A percentile compares a stretch with the other conserved stretches of the same genome.
Evolutionary conservation across 495 filamentous ascomycete species (phyloP).

Genomic region (Penicillium goetzii): DNA sequence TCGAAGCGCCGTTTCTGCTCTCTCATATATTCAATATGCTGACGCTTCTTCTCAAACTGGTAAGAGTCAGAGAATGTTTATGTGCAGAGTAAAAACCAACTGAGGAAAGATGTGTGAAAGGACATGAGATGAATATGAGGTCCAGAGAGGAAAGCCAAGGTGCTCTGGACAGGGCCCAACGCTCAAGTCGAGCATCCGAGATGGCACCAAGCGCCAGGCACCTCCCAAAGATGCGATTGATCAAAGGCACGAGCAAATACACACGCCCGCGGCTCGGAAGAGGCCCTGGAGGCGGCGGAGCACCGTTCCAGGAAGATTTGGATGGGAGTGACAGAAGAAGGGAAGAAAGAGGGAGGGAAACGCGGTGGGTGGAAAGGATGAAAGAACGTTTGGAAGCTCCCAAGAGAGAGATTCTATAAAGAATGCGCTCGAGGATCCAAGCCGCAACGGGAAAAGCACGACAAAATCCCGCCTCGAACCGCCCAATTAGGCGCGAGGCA

Average conservation of each 20-base stretch:
- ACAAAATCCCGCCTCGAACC: neutral
- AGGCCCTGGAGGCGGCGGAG: neutral
- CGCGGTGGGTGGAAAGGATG: neutral
- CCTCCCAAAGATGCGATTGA: neutral
- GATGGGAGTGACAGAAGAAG: neutral
- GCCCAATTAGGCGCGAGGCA: neutral
- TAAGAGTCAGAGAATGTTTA: slow-evolving; percentile 29
- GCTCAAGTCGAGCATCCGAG: neutral
- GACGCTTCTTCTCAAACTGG: slow-evolving; percentile 89
- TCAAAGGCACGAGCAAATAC: neutral
- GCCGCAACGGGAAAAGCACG: neutral
- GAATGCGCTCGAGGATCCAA: neutral
- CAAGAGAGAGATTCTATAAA: neutral
- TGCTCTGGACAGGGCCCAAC: neutral
- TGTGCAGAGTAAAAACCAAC: slow-evolving; percentile 2
- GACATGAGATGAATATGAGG: neutral
- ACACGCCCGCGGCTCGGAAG: neutral
- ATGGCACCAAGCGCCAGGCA: neutral
- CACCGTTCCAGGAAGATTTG: neutral
- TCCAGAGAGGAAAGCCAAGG: neutral
- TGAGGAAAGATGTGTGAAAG: neutral
- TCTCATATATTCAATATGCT: slow-evolving; percentile 82
- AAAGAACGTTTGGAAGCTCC: neutral
- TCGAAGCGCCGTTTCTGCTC: slow-evolving; percentile 85
- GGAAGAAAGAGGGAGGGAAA: neutral